Conservation (phyloP, 306 rosid genomes). For the Ormosia emarginata region DNA sequence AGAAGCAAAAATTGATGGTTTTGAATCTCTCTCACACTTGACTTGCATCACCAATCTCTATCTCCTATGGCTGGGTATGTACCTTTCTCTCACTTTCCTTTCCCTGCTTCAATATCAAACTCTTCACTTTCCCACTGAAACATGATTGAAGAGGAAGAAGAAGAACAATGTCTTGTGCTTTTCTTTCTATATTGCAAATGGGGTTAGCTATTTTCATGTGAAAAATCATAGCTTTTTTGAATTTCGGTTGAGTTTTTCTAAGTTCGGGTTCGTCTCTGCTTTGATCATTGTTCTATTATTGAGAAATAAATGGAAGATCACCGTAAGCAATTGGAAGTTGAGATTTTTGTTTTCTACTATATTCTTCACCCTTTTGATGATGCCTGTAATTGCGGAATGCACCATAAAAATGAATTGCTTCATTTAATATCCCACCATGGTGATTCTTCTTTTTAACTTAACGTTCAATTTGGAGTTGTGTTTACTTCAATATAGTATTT, state of each 20-base stretch:
- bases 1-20: background rate
- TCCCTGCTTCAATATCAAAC: background rate
- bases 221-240: background rate
- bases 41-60: constrained; percentile 3
- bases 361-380: background rate
- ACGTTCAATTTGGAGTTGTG: background rate
- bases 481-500: too few species aligned
- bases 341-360: background rate
- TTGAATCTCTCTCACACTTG: constrained; percentile 4
- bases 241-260: background rate
- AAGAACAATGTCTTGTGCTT: background rate
- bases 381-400: background rate
- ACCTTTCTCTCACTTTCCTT: background rate
- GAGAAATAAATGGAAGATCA: background rate
- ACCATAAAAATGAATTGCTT: background rate
- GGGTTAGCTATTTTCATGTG: background rate
- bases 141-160: background rate
- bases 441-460: background rate
- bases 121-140: background rate
- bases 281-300: background rate
- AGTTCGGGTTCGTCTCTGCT: background rate
- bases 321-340: background rate
- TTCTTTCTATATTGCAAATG: background rate
- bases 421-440: background rate
- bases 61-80: constrained; percentile 61